phyloP scores from a whole-genome alignment of 164 flowering plant genomes.

The Macadamia integrifolia region DNA sequence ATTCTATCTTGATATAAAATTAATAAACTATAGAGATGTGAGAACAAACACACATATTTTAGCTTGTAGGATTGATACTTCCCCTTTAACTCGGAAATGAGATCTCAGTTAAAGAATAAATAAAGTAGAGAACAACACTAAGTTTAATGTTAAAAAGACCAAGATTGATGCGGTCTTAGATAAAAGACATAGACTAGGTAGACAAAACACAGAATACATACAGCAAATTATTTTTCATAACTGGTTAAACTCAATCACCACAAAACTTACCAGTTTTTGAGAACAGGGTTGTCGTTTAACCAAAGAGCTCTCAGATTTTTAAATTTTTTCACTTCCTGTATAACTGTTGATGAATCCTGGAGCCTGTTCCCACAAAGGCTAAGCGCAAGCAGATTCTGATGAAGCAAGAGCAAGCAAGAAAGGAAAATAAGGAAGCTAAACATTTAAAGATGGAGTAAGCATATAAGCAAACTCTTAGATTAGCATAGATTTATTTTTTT shows the following conservation, averaged over 20 bases:
- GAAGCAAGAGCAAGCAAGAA: conserved; percentile 9
- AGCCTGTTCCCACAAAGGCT: conserved; percentile 80
- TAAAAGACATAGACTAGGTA: too few species aligned
- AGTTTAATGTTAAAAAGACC: not conserved
- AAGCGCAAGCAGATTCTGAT: conserved; percentile 75
- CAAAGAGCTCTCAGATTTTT: conserved; percentile 74
- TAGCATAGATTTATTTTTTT: not conserved
- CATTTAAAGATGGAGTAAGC: not conserved
- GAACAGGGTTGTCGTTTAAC: conserved; percentile 79
- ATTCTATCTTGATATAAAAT: too few species aligned
- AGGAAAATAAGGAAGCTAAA: not conserved
- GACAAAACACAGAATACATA: too few species aligned
- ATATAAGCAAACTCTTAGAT: not conserved
- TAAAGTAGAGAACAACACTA: too few species aligned
- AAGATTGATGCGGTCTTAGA: not conserved
- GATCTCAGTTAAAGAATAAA: too few species aligned
- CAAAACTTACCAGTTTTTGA: conserved; percentile 42
- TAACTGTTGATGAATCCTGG: conserved; percentile 37
- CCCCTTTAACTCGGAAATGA: too few species aligned
- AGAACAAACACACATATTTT: too few species aligned
- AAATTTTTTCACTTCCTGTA: conserved; percentile 52
- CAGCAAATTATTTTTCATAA: not conserved
- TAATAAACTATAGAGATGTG: too few species aligned
- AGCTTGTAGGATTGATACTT: too few species aligned
- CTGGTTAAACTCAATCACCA: not conserved